Base-by-base conservation (phyloP, 352 stramenopile genomes). In the Albugo candida region DNA sequence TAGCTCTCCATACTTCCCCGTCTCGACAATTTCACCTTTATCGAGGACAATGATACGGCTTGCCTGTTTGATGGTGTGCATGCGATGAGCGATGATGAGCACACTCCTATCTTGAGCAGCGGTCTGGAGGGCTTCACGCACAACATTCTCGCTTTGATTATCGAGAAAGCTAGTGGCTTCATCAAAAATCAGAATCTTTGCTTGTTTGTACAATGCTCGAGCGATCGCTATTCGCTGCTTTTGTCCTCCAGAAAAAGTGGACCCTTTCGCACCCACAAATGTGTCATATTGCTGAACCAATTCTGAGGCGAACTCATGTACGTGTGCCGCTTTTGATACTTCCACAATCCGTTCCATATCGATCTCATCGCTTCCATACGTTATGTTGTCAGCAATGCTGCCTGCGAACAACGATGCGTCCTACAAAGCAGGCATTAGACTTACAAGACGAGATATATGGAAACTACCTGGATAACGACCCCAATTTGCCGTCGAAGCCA, bases 211-310 rank as follows among this genome's bases (percentile, higher is more conserved):
- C 31, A 92, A 51, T 16, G 79, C 79, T 13, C 79, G 70, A 5
- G 79, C 79, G 36, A 92, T 87, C 18, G 79, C 77, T 42, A 92
- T 63, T 18, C 94, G 78, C 67, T 99, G 96, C 62, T 98, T 97
- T 64, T 99, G 91, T 21, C 92, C 92, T 42, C 93, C 95, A 14
- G 71, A 95, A 0, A 99, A 67, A 60, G 97, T 95, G 16, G 97
- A 69, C 12, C 94, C 95, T 47, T 96, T 91, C 65, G 98, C 94
- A 40, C 94, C 92, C 11, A 99, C 94, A 42, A 94, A 78, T 1
- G 94, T 98, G 35, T 99, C 83, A 67, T 95, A 98, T 54, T 94
- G 70, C 42, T 97, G 68, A 1, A 84, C 81, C 45, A 99, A 49
- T 41, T 61, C 59, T 55, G 65, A 64, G 41, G 86, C 79, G 40